These are phyloP conservation scores for Alternaria gaisen DNA, from an alignment of 2,329 filamentous ascomycete genomes.

Conservation along the genomic window DNA sequence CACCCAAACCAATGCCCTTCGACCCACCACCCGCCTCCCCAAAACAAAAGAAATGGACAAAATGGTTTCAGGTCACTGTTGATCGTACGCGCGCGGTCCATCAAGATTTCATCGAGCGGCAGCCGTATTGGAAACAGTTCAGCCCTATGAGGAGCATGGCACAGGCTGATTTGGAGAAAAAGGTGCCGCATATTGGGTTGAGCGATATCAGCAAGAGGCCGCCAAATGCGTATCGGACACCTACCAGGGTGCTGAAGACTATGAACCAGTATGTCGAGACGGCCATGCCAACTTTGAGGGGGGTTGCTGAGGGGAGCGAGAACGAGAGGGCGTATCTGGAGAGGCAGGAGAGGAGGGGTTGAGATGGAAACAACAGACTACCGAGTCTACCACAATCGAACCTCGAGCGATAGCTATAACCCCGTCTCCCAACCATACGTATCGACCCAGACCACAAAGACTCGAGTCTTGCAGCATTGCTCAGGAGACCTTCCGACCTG, in stretches of 20 bases:
- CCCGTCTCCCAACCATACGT: background rate
- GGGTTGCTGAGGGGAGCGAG: conserved; percentile 39
- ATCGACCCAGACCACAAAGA: too few species aligned
- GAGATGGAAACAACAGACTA: background rate
- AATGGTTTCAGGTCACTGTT: conserved; percentile 54
- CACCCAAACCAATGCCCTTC: conserved; percentile 36
- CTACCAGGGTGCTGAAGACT: conserved; percentile 36
- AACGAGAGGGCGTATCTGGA: conserved; percentile 1
- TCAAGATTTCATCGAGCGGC: conserved; percentile 53
- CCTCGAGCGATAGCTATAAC: background rate
- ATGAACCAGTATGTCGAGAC: conserved; percentile 34
- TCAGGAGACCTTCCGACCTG: background rate
- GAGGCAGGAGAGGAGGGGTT: background rate
- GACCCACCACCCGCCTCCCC: conserved; percentile 14
- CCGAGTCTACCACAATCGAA: background rate
- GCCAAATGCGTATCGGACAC: conserved; percentile 46
- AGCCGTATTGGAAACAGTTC: conserved; percentile 47
- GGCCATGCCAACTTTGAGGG: conserved; percentile 44
- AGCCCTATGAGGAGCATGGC: conserved; percentile 42
- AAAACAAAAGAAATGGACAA: conserved; percentile 26
- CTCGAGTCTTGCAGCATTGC: too few species aligned
- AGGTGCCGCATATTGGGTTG: conserved; percentile 53
- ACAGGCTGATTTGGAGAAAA: conserved; percentile 50
- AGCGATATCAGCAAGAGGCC: conserved; percentile 52
- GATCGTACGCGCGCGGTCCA: conserved; percentile 52